Evolutionary conservation across 805 yeast species (phyloP).

Genomic region (Candida coleopterorum): DNA sequence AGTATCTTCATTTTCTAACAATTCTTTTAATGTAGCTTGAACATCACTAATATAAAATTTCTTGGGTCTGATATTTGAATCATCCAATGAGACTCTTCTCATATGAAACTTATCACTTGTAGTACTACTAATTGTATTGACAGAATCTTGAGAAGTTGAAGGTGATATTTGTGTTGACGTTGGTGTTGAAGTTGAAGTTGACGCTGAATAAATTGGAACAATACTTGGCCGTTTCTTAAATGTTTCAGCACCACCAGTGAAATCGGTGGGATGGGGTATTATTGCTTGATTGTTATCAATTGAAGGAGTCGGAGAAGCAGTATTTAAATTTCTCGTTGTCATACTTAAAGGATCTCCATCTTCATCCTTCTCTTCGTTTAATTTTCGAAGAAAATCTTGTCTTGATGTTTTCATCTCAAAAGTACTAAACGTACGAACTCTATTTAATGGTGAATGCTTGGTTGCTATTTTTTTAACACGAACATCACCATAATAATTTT

Average conservation of each 20-base stretch:
- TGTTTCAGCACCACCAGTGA: constrained; percentile 1
- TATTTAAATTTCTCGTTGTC: constrained; percentile 1
- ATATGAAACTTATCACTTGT: constrained; percentile 12
- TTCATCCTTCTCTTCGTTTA: constrained; percentile 9
- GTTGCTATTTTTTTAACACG: constrained; percentile 21
- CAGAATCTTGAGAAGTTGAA: constrained; percentile 6
- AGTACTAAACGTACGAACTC: constrained; percentile 57
- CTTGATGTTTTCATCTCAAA: constrained; percentile 15
- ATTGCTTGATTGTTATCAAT: constrained; percentile 2
- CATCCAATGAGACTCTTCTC: constrained; percentile 32
- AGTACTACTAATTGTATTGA: constrained; percentile 5
- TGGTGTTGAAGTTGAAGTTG: background rate
- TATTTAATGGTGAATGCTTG: constrained; percentile 35
- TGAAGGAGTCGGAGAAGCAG: constrained; percentile 7
- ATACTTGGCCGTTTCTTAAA: constrained; percentile 20
- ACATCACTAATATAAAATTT: constrained; percentile 72
- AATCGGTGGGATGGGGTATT: constrained; percentile 6
- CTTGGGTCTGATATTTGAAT: constrained; percentile 26
- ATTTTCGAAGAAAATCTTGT: constrained; percentile 8
- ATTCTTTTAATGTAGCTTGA: constrained; percentile 62
- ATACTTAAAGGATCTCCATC: constrained; percentile 7
- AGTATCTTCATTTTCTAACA: constrained; percentile 76
- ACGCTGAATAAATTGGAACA: constrained; percentile 21
- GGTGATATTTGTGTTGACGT: background rate
- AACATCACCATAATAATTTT: constrained; percentile 63